phyloP scores from a whole-genome alignment of 495 filamentous ascomycete species.

The Neurospora cerealis region DNA sequence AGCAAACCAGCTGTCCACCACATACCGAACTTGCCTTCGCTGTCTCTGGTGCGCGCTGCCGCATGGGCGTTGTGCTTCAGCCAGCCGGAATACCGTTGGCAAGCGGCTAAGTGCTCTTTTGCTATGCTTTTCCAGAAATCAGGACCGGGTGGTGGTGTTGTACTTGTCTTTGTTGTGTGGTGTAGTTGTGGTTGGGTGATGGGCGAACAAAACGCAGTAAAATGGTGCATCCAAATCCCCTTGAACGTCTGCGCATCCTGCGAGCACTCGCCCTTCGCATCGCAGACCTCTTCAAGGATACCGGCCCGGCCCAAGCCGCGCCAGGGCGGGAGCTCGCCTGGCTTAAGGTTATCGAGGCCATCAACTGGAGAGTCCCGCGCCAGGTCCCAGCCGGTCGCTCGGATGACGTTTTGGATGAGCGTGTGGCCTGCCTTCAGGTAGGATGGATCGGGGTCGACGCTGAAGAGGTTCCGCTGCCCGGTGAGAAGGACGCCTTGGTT shows the following conservation, averaged over 20 bases:
- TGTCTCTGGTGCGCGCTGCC: slow-evolving; percentile 60
- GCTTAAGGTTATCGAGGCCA: slow-evolving; percentile 6
- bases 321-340: slow-evolving; percentile 43
- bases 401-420: slow-evolving; percentile 60
- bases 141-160: neutral
- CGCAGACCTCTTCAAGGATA: slow-evolving; percentile 78
- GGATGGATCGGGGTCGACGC: slow-evolving; percentile 50
- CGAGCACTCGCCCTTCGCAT: slow-evolving; percentile 61
- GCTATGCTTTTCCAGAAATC: slow-evolving; percentile 6
- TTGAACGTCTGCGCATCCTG: slow-evolving; percentile 93
- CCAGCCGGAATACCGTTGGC: slow-evolving; percentile 61
- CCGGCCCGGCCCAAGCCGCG: slow-evolving; percentile 66
- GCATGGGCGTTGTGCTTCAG: slow-evolving; percentile 66
- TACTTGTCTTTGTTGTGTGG: neutral
- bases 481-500: slow-evolving; percentile 93
- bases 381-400: slow-evolving; percentile 64
- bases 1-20: slow-evolving; percentile 67
- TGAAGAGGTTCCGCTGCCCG: slow-evolving; percentile 71
- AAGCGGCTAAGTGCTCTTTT: slow-evolving; percentile 45
- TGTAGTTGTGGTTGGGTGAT: slow-evolving; percentile 8
- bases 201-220: slow-evolving; percentile 67
- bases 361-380: slow-evolving; percentile 23
- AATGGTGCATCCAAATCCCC: slow-evolving; percentile 86
- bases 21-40: slow-evolving; percentile 63
- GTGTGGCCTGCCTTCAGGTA: slow-evolving; percentile 75